A percentile compares a stretch with the other conserved stretches of the same genome.
Conservation (phyloP, 768 basidiomycete species). For the Serendipita sp. region DNA sequence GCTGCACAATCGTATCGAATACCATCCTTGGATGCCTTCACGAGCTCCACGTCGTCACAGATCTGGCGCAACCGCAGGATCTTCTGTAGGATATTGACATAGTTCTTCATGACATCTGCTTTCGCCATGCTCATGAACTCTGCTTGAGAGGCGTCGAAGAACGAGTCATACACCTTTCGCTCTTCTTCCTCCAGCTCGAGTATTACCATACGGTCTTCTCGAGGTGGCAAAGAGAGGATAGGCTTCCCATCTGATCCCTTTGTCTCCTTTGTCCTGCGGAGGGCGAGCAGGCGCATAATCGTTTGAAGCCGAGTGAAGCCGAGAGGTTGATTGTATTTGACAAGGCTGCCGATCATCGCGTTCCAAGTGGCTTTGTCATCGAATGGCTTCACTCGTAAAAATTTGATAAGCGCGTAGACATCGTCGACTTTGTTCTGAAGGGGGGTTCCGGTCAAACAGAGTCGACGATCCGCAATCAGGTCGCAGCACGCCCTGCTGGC, state of each 20-base stretch:
- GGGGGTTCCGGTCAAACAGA: constrained; percentile 94
- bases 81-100: constrained; percentile 93
- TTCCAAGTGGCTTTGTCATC: constrained; percentile 90
- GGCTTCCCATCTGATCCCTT: constrained; percentile 61
- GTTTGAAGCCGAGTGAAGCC: constrained; percentile 89
- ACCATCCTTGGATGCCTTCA: constrained; percentile 47
- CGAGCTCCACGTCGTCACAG: constrained; percentile 87
- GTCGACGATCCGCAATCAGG: constrained; percentile 77
- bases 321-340: constrained; percentile 77
- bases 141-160: constrained; percentile 78
- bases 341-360: constrained; percentile 79
- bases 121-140: constrained; percentile 80
- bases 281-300: constrained; percentile 91
- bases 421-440: constrained; percentile 99
- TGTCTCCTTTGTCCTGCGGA: constrained; percentile 90
- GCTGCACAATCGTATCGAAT: constrained; percentile 29
- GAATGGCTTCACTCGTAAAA: constrained; percentile 78
- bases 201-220: constrained; percentile 73
- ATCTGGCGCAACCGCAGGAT: constrained; percentile 92
- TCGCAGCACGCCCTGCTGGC: constrained; percentile 92
- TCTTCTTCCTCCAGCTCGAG: constrained; percentile 75
- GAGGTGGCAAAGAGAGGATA: constrained; percentile 77
- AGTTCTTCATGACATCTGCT: constrained; percentile 95
- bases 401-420: constrained; percentile 92
- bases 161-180: constrained; percentile 69